Percentiles rank a stretch among this genome's conserved stretches.
These are phyloP conservation scores for Mycena citricolor DNA, from an alignment of 1,284 basidiomycete species.

Conservation along the genomic window DNA sequence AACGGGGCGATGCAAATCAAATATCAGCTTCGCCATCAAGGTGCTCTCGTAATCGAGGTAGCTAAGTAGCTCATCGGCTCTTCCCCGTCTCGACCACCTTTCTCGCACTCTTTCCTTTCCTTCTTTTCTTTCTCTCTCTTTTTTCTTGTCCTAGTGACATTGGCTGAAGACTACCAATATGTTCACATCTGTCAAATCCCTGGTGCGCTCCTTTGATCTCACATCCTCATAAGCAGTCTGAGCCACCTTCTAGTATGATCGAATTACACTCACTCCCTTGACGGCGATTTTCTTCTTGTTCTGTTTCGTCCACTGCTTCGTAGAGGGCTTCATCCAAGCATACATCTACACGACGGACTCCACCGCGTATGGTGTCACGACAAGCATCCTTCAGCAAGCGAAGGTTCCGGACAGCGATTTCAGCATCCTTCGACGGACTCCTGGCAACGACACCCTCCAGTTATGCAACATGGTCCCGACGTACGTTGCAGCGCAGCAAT, in stretches of 20 bases:
- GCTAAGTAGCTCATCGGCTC: too few species aligned
- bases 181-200: constrained; percentile 19
- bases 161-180: constrained; percentile 11
- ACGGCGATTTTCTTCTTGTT: constrained; percentile 20
- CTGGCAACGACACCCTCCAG: constrained; percentile 12
- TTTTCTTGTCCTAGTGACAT: constrained; percentile 20
- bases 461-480: constrained; percentile 16
- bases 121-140: constrained; percentile 2
- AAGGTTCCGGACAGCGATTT: constrained; percentile 15
- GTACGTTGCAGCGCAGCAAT: constrained; percentile 5
- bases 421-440: constrained; percentile 9
- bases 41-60: too few species aligned
- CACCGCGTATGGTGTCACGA: constrained; percentile 6
- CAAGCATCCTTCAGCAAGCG: constrained; percentile 17
- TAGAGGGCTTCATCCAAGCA: constrained; percentile 22
- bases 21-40: too few species aligned
- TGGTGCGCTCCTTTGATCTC: constrained; percentile 1
- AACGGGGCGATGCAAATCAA: too few species aligned
- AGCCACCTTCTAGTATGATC: constrained; percentile 10
- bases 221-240: not conserved
- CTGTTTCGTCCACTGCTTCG: constrained; percentile 18
- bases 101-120: constrained; percentile 2
- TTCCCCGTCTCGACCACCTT: too few species aligned
- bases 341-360: constrained; percentile 20
- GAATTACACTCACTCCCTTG: constrained; percentile 23